A percentile compares a stretch with the other conserved stretches of the same genome.
phyloP scores from a whole-genome alignment of 2,329 filamentous ascomycete species.

The Blumeria hordei region DNA sequence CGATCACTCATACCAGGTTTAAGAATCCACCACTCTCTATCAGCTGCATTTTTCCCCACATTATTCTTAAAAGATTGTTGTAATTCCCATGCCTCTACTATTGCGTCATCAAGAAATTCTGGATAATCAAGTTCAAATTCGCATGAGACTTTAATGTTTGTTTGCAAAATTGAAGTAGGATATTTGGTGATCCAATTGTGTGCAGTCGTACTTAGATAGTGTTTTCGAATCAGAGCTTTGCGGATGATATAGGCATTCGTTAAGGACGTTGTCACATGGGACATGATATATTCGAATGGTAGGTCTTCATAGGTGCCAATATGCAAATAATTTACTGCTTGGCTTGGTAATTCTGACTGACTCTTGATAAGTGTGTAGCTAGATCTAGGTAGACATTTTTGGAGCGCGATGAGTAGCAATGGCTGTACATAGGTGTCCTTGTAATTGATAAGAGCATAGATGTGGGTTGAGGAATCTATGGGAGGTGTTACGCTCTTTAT shows the following conservation, averaged over 20 bases:
- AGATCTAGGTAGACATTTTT: constrained; percentile 29
- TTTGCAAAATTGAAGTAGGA: constrained; percentile 40
- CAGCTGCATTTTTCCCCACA: constrained; percentile 17
- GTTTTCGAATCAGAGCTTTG: constrained; percentile 89
- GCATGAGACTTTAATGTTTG: constrained; percentile 53
- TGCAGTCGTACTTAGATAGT: constrained; percentile 69
- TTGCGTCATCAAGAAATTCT: constrained; percentile 82
- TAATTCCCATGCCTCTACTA: constrained; percentile 76
- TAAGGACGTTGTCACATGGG: constrained; percentile 35
- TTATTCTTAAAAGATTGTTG: constrained; percentile 55
- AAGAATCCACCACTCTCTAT: constrained; percentile 83
- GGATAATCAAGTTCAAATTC: constrained; percentile 91
- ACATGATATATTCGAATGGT: constrained; percentile 53
- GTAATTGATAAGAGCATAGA: constrained; percentile 60
- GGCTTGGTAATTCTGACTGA: constrained; percentile 14
- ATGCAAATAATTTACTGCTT: constrained; percentile 27
- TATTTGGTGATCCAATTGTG: constrained; percentile 71
- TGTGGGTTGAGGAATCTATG: constrained; percentile 12
- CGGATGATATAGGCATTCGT: constrained; percentile 86
- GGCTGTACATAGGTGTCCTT: constrained; percentile 78
- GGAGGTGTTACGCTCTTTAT: neutral
- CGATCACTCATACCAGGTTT: constrained; percentile 96
- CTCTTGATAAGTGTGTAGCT: constrained; percentile 30
- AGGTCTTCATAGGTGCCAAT: constrained; percentile 71
- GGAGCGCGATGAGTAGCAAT: constrained; percentile 51